These are phyloP conservation scores for Lumnitzera racemosa DNA, from an alignment of 345 rosid genomes.

Conservation along the genomic window DNA sequence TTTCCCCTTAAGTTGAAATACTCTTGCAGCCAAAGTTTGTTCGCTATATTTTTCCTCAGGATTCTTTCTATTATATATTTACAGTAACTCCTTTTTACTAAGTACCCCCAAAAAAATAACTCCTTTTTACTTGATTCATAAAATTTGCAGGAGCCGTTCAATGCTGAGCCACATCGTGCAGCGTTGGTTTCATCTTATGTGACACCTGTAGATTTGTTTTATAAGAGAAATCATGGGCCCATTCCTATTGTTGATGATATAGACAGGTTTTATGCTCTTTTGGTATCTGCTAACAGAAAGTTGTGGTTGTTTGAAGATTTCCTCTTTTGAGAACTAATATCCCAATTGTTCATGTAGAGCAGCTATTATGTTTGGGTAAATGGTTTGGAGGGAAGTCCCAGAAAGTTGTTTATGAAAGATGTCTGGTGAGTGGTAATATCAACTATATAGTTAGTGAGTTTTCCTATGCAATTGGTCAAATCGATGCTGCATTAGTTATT, in stretches of 20 bases:
- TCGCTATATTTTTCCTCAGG: not conserved
- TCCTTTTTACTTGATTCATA: conserved; percentile 1
- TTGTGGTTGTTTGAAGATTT: not conserved
- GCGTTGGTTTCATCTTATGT: conserved; percentile 62
- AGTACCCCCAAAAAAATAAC: no score
- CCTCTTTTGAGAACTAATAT: conserved; percentile 4
- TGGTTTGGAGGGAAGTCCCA: conserved; percentile 50
- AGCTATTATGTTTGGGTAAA: conserved; percentile 49
- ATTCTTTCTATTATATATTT: not conserved
- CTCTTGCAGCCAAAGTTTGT: no score
- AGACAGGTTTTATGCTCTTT: conserved; percentile 32
- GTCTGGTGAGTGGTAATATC: conserved; percentile 41
- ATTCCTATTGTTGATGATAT: conserved; percentile 77
- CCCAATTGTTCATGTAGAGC: conserved; percentile 12
- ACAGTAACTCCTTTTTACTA: not conserved
- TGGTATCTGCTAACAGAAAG: not conserved
- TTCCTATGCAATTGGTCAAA: not conserved
- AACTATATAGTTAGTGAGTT: not conserved
- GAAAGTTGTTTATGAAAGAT: conserved; percentile 55
- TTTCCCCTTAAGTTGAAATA: no score
- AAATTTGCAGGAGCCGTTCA: conserved; percentile 71
- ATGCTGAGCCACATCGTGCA: conserved; percentile 85
- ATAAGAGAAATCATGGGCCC: conserved; percentile 94
- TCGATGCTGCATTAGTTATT: not conserved
- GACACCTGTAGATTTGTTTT: conserved; percentile 82